Evolutionary conservation across 257 asterid genomes (phyloP).

Genomic region (Lavandula angustifolia): DNA sequence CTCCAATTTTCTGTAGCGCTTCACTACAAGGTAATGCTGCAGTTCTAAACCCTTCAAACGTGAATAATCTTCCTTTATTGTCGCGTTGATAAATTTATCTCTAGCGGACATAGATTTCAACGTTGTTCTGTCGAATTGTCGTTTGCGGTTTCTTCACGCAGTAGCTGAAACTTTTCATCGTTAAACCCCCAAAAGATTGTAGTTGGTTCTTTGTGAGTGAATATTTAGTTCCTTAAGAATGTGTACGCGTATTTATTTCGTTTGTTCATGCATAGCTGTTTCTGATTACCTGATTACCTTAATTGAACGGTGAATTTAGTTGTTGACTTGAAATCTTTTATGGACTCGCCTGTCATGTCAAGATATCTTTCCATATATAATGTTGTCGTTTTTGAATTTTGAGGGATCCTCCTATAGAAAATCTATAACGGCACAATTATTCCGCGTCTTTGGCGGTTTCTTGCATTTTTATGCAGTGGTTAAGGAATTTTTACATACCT

Average conservation of each 20-base stretch:
- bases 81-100: not conserved
- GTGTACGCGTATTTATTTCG: constrained; percentile 13
- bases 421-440: not conserved
- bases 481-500: not conserved
- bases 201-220: not conserved
- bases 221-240: constrained; percentile 20
- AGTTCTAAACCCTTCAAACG: constrained; percentile 20
- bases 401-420: not conserved
- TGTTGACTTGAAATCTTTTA: constrained; percentile 1
- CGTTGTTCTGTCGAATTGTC: constrained; percentile 5
- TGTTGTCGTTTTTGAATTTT: not conserved
- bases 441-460: constrained; percentile 1
- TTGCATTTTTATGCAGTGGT: constrained; percentile 9
- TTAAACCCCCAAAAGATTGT: constrained; percentile 4
- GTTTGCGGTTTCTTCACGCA: not conserved
- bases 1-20: not conserved
- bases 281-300: constrained; percentile 4
- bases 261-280: not conserved
- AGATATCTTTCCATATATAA: not conserved
- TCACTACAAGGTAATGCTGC: constrained; percentile 9
- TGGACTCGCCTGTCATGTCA: not conserved
- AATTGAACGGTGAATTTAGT: constrained; percentile 11
- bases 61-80: not conserved
- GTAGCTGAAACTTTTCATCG: constrained; percentile 8
- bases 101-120: not conserved